Evolutionary conservation across 2,329 filamentous ascomycete genomes (phyloP).

Genomic region (Blastomyces parvus): DNA sequence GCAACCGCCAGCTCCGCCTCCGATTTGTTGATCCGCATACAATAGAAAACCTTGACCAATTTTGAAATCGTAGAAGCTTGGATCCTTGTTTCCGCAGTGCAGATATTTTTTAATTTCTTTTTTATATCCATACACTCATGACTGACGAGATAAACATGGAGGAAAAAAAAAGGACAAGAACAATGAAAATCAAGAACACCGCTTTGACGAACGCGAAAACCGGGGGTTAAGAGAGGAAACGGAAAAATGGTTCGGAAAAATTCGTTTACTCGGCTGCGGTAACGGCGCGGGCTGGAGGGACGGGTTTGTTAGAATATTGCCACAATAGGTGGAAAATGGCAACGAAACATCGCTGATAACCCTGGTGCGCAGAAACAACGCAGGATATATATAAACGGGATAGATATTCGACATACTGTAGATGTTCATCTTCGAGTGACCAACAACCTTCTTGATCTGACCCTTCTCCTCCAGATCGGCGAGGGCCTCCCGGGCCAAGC

Average conservation of each 20-base stretch:
- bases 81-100: background rate
- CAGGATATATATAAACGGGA: background rate
- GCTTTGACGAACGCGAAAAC: conserved; percentile 10
- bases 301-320: conserved; percentile 8
- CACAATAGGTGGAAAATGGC: background rate
- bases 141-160: conserved; percentile 4
- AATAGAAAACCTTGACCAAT: background rate
- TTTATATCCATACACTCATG: conserved; percentile 8
- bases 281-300: conserved; percentile 33
- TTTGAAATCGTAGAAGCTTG: background rate
- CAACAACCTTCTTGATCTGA: conserved; percentile 94
- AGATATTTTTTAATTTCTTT: background rate
- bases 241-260: conserved; percentile 18
- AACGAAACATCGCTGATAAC: background rate
- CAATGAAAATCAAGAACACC: conserved; percentile 17
- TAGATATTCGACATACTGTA: conserved; percentile 61
- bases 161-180: conserved; percentile 25
- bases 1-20: background rate
- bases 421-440: conserved; percentile 95
- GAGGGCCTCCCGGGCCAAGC: conserved; percentile 80
- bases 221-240: conserved; percentile 25
- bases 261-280: conserved; percentile 35
- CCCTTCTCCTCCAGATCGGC: conserved; percentile 95
- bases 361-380: background rate
- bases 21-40: background rate